A percentile compares a stretch with the other conserved stretches of the same genome.
These are phyloP conservation scores for Globisporangium echinulatum DNA, from an alignment of 352 stramenopile genomes.

Conservation along the genomic window DNA sequence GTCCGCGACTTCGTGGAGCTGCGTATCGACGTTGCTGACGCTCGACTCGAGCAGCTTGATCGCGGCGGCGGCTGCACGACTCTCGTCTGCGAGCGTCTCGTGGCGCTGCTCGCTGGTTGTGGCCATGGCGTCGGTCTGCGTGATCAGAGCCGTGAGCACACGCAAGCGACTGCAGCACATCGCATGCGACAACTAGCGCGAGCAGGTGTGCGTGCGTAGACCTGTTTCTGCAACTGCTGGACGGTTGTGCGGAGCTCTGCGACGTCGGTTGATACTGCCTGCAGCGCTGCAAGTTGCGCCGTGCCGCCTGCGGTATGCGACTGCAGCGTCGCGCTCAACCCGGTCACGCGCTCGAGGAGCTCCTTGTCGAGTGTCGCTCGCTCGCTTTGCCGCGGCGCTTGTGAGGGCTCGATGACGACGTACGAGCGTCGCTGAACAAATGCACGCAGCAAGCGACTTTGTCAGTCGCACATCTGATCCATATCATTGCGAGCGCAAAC, in stretches of 20 bases:
- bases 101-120: constrained; percentile 14
- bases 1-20: constrained; percentile 17
- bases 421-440: not conserved
- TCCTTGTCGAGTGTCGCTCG: constrained; percentile 6
- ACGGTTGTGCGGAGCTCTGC: constrained; percentile 4
- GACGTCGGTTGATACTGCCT: constrained; percentile 5
- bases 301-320: constrained; percentile 1
- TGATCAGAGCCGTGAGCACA: not conserved
- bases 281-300: constrained; percentile 4
- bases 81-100: constrained; percentile 17
- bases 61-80: constrained; percentile 3
- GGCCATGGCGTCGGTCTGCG: constrained; percentile 15
- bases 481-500: too few species aligned
- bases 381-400: constrained; percentile 2
- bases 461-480: not conserved
- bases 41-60: constrained; percentile 18
- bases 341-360: constrained; percentile 5
- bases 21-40: constrained; percentile 21
- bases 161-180: not conserved
- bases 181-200: not conserved
- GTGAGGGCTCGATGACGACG: not conserved
- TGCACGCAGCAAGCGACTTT: not conserved
- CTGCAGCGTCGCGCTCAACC: constrained; percentile 4
- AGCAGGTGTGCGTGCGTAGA: not conserved
- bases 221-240: constrained; percentile 10